Base-by-base conservation (phyloP, 2,329 filamentous ascomycete species). In the Chaetomium globosum region DNA sequence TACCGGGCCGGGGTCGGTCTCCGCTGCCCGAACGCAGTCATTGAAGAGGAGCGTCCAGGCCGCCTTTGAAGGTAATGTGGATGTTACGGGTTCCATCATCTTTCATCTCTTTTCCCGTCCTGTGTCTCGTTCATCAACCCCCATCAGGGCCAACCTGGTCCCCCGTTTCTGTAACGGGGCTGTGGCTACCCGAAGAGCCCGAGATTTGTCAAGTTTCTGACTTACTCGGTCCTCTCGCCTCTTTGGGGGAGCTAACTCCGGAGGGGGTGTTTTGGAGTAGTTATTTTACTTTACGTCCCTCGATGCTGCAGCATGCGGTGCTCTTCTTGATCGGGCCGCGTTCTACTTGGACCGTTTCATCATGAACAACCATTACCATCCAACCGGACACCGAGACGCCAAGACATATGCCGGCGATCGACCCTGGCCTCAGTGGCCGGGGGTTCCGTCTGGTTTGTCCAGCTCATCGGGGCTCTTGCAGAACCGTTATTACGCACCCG, bases 11-110 rank as follows among this genome's bases (percentile, higher is more conserved):
- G 78, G 78, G 49, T 83, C 82, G 64, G 79, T 72, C 53, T 80
- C 80, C 65, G 74, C 77, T 56, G 76, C 76, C 59, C 78, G 79
- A 67, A 77, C 75, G 66, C 81, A 82, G 71, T 78, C 77, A 31
- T 75, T 86, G 62, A 88, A 87, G 78, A 80, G 85, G 73, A 85
- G 81, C 70, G 83, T 85, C 63, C 85, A 87, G 75, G 80, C 84
- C 67, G 82, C 83, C 46, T 87, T 87, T 78, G 84, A 87, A 77
- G 85, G 85, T 86, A 80, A 75, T 68, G 26, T 52, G 19, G 80
- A 75, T 68, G 26, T 43, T 21, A 57, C 55, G 48, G 10, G 33
- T 8, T 55, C 66, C 54, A 19, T 62, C 65, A 19, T 62, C 65
- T 46, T 31, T 23, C n/a, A 31, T 69, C 52, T 60, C 65, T 13